A percentile compares a stretch with the other conserved stretches of the same genome.
phyloP scores from a whole-genome alignment of 148 eudicot species.

The Silene conica region DNA sequence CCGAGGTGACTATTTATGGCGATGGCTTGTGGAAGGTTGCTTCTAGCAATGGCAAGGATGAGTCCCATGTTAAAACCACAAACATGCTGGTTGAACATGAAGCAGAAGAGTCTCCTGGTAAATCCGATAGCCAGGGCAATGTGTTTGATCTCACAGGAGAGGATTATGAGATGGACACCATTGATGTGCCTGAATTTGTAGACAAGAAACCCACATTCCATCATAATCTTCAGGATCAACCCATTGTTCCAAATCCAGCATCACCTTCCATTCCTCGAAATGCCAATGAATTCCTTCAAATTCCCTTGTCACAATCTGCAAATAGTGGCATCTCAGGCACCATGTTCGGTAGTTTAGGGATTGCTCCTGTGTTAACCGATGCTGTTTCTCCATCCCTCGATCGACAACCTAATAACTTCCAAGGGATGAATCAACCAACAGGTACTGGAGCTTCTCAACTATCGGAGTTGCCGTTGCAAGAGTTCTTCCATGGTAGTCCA shows the following conservation, averaged over 20 bases:
- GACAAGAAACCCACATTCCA: conserved; percentile 47
- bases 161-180: conserved; percentile 46
- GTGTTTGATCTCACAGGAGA: conserved; percentile 69
- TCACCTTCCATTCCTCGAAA: conserved; percentile 20
- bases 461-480: conserved; percentile 41
- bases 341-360: conserved; percentile 21
- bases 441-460: conserved; percentile 26
- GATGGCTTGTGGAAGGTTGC: conserved; percentile 80
- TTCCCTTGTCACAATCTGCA: conserved; percentile 27
- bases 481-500: conserved; percentile 26
- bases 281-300: conserved; percentile 33
- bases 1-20: conserved; percentile 52
- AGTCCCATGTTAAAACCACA: conserved; percentile 30
- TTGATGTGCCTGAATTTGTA: conserved; percentile 25
- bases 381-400: conserved; percentile 43
- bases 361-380: conserved; percentile 48
- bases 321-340: conserved; percentile 26
- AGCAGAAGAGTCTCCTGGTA: conserved; percentile 12
- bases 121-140: conserved; percentile 27
- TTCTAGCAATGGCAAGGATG: conserved; percentile 33
- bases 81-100: conserved; percentile 23
- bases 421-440: conserved; percentile 23
- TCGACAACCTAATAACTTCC: conserved; percentile 33
- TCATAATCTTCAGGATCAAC: conserved; percentile 26
- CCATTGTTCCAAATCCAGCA: conserved; percentile 15